Percentiles rank a stretch among this genome's conserved stretches.
Conservation (phyloP, 768 basidiomycete genomes). For the Kwoniella shandongensis region DNA sequence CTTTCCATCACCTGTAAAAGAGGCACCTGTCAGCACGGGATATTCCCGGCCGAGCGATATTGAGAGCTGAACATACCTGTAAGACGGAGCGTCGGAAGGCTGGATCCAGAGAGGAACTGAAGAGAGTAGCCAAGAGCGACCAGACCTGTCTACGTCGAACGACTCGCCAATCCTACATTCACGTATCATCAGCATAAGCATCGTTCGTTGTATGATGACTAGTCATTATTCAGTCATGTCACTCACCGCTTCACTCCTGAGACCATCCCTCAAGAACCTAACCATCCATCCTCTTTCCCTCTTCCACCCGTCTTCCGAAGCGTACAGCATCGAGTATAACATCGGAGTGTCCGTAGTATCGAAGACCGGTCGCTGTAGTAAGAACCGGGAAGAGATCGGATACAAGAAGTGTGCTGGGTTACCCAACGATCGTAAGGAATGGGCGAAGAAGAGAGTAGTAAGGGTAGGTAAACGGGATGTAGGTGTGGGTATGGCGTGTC, state of each 20-base stretch:
- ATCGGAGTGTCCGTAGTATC: constrained; percentile 84
- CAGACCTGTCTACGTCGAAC: constrained; percentile 80
- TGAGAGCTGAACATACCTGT: constrained; percentile 70
- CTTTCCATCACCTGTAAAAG: constrained; percentile 66
- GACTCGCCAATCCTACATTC: constrained; percentile 71
- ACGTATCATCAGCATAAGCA: background rate
- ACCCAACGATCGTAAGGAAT: constrained; percentile 77
- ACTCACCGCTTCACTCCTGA: constrained; percentile 59
- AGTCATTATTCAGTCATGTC: background rate
- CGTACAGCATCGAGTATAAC: constrained; percentile 85
- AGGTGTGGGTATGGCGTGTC: constrained; percentile 60
- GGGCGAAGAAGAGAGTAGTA: constrained; percentile 75
- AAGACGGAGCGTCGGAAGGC: constrained; percentile 63
- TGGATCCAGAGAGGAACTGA: constrained; percentile 66
- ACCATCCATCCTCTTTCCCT: constrained; percentile 89
- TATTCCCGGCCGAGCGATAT: background rate
- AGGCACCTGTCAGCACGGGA: background rate
- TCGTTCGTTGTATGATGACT: background rate
- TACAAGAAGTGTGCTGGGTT: constrained; percentile 87
- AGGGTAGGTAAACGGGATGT: constrained; percentile 68
- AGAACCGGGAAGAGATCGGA: constrained; percentile 78
- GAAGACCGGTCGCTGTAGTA: constrained; percentile 80
- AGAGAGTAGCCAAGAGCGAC: constrained; percentile 80
- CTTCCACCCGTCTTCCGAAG: constrained; percentile 73
- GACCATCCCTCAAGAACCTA: constrained; percentile 75